Conservation (phyloP, 73 alveolate genomes). For the Paramecium sexaurelia region DNA sequence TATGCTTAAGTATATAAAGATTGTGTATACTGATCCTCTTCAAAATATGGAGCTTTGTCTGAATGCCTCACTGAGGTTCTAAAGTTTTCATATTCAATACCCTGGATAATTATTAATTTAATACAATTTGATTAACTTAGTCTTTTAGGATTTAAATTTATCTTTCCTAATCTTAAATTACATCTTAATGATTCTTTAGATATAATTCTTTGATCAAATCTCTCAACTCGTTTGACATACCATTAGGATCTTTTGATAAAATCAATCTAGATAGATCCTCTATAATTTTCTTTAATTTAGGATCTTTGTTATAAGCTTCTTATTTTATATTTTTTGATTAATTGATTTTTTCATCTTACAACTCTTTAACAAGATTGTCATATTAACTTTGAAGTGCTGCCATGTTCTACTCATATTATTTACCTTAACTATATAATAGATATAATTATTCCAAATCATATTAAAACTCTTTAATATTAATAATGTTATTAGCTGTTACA, state of each 20-base stretch:
- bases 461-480: constrained; percentile 36
- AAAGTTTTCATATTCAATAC: not conserved
- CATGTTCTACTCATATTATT: not conserved
- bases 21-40: not conserved
- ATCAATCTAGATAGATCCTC: constrained; percentile 48
- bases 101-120: not conserved
- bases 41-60: not conserved
- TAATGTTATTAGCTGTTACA: not conserved
- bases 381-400: not conserved
- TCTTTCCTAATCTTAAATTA: constrained; percentile 5
- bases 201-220: constrained; percentile 9
- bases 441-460: constrained; percentile 36
- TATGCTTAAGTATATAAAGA: not conserved
- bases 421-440: not conserved
- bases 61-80: not conserved
- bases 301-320: not conserved
- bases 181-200: constrained; percentile 21
- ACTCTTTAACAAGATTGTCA: not conserved
- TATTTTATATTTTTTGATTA: not conserved
- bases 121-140: not conserved
- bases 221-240: constrained; percentile 41
- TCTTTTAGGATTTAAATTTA: not conserved
- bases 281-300: not conserved
- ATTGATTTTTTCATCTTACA: constrained; percentile 3
- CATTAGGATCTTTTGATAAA: constrained; percentile 42